phyloP scores from a whole-genome alignment of 257 asterid species.

The Coffea eugenioides region DNA sequence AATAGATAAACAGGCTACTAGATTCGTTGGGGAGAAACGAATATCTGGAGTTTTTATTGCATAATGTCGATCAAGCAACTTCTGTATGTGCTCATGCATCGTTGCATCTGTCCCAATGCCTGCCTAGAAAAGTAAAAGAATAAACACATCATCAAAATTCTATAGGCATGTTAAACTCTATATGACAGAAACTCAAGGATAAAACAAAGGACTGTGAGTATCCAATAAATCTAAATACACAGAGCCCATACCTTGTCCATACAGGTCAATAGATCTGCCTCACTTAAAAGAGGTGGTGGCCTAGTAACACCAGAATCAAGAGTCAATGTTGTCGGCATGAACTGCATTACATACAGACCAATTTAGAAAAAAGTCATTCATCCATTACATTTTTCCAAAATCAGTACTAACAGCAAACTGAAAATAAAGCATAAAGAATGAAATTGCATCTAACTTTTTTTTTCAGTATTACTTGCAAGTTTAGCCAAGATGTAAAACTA shows the following conservation, averaged over 20 bases:
- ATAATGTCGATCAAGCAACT: slow-evolving; percentile 93
- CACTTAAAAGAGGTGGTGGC: slow-evolving; percentile 94
- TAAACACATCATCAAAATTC: slow-evolving; percentile 11
- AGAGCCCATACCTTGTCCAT: slow-evolving; percentile 80
- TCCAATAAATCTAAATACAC: slow-evolving; percentile 3
- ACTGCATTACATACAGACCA: slow-evolving; percentile 46
- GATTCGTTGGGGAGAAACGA: slow-evolving; percentile 87
- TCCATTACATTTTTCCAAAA: background rate
- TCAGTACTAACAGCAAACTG: background rate
- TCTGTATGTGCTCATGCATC: slow-evolving; percentile 97
- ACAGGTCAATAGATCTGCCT: slow-evolving; percentile 91
- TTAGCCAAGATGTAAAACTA: background rate
- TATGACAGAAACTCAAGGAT: slow-evolving; percentile 3
- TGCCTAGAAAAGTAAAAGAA: slow-evolving; percentile 46
- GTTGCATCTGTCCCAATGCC: slow-evolving; percentile 99
- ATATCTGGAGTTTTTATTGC: slow-evolving; percentile 80
- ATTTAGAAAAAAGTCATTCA: background rate
- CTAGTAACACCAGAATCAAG: slow-evolving; percentile 97
- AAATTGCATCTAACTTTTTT: background rate
- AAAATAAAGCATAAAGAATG: background rate
- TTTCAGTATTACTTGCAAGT: background rate
- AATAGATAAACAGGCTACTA: slow-evolving; percentile 45
- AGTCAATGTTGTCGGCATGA: slow-evolving; percentile 74
- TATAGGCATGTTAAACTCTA: background rate
- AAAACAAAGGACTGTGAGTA: slow-evolving; percentile 10